Conservation (phyloP, 2,329 filamentous ascomycete species). For the Chrysosporium queenslandicum region DNA sequence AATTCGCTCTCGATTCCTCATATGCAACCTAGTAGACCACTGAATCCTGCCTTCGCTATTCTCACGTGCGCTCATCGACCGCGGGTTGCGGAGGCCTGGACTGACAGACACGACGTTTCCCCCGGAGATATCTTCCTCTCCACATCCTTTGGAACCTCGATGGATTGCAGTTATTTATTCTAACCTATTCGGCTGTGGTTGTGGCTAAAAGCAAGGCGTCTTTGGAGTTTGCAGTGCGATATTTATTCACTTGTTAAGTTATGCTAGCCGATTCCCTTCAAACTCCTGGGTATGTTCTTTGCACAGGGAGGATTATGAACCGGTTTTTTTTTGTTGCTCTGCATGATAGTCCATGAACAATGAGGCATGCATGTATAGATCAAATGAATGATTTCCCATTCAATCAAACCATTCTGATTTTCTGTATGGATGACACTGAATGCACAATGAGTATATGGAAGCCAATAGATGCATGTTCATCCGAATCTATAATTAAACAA, state of each 20-base stretch:
- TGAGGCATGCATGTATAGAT: slow-evolving; percentile 10
- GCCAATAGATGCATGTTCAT: not conserved
- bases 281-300: not conserved
- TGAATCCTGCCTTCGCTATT: not conserved
- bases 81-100: not conserved
- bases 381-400: slow-evolving; percentile 4
- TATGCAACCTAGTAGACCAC: not conserved
- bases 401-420: not conserved
- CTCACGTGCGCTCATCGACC: not conserved
- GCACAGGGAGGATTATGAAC: not conserved
- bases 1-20: not conserved
- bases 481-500: too few relatives aligned
- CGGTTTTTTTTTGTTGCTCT: not conserved
- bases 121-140: not conserved
- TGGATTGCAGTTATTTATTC: slow-evolving; percentile 1
- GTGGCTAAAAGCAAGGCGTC: slow-evolving; percentile 19
- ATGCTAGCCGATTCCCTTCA: not conserved
- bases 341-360: slow-evolving; percentile 7
- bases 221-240: slow-evolving; percentile 16
- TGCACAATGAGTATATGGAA: not conserved
- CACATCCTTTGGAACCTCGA: not conserved
- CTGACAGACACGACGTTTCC: not conserved
- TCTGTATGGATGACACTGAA: not conserved
- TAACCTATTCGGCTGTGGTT: slow-evolving; percentile 15
- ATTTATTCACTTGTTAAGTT: not conserved